Base-by-base conservation (phyloP, 306 rosid species). In the Vicia sativa region DNA sequence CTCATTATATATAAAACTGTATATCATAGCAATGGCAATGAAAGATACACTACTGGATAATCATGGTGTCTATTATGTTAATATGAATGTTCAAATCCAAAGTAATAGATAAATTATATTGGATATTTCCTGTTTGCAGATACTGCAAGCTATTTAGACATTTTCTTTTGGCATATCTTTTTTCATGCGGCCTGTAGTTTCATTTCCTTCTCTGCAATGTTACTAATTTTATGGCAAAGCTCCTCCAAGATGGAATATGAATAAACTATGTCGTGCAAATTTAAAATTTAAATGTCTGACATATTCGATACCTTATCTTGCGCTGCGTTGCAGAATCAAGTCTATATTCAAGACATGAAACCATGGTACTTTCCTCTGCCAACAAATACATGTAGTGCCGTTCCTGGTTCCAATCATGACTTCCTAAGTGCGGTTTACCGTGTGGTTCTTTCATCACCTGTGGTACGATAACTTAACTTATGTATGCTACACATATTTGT, bases 361-460 rank as follows among this genome's bases (percentile, higher is more conserved):
- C 87, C 96, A 0, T 93, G 98, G 98, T 90, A 84, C 84, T 93
- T 93, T 77, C 97, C 98, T 76, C 74, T 90, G 65, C 97, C 91
- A 58, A 73, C 90, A 69, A 85, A 73, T 62, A 74, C 80, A 65
- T 88, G 95, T 76, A 85, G 83, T 71, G 83, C 71, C 11, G 57
- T 70, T 85, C 89, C 97, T 67, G 96, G 96, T 77, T 93, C 96
- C 61, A 93, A 93, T 81, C 96, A 87, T 62, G 98, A 90, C 83
- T 90, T 87, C 84, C 65, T 67, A 88, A 86, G 60, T 64, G 64
- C 81, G 4, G 79, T 79, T 37, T 93, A 84, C 65, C 97, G 91
- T 1, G 86, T 76, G 57, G 98, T 93, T 81, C 89, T 93, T 75
- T 90, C 98, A 8, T 93, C 96, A 41, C 97, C 95, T 12, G 96